A percentile compares a stretch with the other conserved stretches of the same genome.
phyloP scores from a whole-genome alignment of 805 yeast genomes.

The Candida boleticola region DNA sequence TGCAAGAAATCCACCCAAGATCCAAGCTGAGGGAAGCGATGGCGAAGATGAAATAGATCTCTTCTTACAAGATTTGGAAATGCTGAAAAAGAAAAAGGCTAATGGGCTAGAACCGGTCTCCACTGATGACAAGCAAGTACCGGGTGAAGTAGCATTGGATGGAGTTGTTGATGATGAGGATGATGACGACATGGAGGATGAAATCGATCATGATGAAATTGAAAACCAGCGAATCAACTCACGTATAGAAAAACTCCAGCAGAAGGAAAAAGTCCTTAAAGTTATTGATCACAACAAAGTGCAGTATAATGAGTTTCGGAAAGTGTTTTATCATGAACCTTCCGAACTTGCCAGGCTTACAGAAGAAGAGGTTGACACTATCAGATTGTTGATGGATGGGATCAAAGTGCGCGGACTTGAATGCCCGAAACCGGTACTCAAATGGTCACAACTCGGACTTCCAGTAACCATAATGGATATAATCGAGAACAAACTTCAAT shows the following conservation, averaged over 20 bases:
- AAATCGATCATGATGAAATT: conserved; percentile 12
- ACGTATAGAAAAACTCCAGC: conserved; percentile 40
- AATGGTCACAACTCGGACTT: conserved; percentile 83
- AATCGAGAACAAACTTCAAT: conserved; percentile 50
- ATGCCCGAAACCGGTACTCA: conserved; percentile 62
- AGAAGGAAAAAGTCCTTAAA: conserved; percentile 51
- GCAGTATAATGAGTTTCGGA: conserved; percentile 54
- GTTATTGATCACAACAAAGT: conserved; percentile 44
- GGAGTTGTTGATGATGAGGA: conserved; percentile 21
- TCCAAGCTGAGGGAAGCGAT: conserved; percentile 1
- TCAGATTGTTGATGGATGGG: conserved; percentile 57
- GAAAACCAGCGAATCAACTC: conserved; percentile 23
- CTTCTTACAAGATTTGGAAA: conserved; percentile 2
- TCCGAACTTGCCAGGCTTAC: conserved; percentile 48
- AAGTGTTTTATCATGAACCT: conserved; percentile 62
- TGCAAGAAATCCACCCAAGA: neutral
- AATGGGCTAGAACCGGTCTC: conserved; percentile 1
- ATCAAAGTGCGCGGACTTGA: conserved; percentile 60
- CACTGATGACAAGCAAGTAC: conserved; percentile 1
- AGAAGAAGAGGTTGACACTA: conserved; percentile 52
- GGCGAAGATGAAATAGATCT: conserved; percentile 10
- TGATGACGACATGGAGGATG: conserved; percentile 35
- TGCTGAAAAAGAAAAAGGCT: conserved; percentile 9
- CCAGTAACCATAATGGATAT: conserved; percentile 56
- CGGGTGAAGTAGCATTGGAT: conserved; percentile 3